phyloP scores from a whole-genome alignment of 768 basidiomycete genomes.

The Dioszegia hungarica region DNA sequence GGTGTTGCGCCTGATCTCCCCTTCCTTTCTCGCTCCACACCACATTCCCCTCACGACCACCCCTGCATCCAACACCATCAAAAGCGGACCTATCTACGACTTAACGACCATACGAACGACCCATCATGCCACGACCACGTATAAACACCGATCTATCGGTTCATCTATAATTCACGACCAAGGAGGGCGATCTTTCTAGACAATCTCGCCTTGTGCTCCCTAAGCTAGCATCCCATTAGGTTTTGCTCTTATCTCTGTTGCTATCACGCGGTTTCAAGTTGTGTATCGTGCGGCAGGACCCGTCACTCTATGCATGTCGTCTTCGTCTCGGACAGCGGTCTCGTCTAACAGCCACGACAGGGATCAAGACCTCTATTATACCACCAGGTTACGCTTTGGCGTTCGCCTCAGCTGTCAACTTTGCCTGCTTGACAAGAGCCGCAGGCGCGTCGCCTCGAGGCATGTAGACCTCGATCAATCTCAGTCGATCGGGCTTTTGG shows the following conservation, averaged over 20 bases:
- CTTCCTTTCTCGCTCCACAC: neutral
- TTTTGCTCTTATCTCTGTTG: neutral
- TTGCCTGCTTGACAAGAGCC: constrained; percentile 47
- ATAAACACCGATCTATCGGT: too few relatives aligned
- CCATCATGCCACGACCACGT: too few relatives aligned
- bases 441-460: constrained; percentile 47
- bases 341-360: too few relatives aligned
- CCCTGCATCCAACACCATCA: too few relatives aligned
- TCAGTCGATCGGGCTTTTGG: constrained; percentile 57
- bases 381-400: neutral
- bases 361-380: too few relatives aligned
- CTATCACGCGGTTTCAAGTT: neutral
- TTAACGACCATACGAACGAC: too few relatives aligned
- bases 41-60: neutral
- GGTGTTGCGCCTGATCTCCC: constrained; percentile 1
- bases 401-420: constrained; percentile 46
- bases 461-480: constrained; percentile 48
- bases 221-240: neutral
- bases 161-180: too few relatives aligned
- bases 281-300: neutral
- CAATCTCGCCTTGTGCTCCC: neutral
- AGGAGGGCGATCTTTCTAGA: too few relatives aligned
- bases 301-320: neutral
- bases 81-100: too few relatives aligned
- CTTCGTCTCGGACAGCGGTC: neutral